Percentiles rank a stretch among this genome's conserved stretches.
These are phyloP conservation scores for Glycine tomentella DNA, from an alignment of 306 rosid species.

Conservation along the genomic window DNA sequence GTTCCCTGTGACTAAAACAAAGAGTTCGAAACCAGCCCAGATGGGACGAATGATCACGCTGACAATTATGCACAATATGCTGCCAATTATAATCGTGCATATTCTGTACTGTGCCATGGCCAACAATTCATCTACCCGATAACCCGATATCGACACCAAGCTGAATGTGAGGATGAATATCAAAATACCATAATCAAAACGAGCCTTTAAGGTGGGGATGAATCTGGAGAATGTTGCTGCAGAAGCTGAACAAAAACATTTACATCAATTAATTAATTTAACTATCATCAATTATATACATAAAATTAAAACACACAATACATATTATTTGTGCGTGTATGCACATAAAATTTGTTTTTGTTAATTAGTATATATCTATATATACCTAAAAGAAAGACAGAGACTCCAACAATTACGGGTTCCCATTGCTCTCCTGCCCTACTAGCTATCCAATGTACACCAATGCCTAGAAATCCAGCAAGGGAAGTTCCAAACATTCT, in stretches of 20 bases:
- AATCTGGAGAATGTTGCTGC: constrained; percentile 87
- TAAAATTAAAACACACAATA: too few relatives aligned
- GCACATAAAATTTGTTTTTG: background rate
- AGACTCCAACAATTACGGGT: constrained; percentile 64
- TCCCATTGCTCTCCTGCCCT: constrained; percentile 66
- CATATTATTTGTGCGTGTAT: too few relatives aligned
- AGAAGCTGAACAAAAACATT: constrained; percentile 61
- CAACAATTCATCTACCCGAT: constrained; percentile 61
- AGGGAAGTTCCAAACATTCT: constrained; percentile 75
- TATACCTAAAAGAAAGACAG: constrained; percentile 79
- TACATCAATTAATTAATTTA: background rate
- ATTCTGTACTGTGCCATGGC: constrained; percentile 63
- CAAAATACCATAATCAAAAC: constrained; percentile 84
- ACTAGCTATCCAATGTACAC: constrained; percentile 74
- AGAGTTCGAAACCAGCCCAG: constrained; percentile 94
- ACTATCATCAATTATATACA: background rate
- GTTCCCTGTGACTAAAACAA: constrained; percentile 56
- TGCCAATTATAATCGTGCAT: constrained; percentile 74
- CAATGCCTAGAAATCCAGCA: constrained; percentile 77
- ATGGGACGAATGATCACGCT: constrained; percentile 69
- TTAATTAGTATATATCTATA: background rate
- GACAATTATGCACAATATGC: constrained; percentile 63
- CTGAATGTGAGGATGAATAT: constrained; percentile 91
- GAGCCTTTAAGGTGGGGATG: constrained; percentile 74
- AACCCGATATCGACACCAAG: constrained; percentile 75